Evolutionary conservation across 305 asterid species (phyloP), one percentile per base, ranked within the genome.

Genomic region (Fraxinus nigra): DNA sequence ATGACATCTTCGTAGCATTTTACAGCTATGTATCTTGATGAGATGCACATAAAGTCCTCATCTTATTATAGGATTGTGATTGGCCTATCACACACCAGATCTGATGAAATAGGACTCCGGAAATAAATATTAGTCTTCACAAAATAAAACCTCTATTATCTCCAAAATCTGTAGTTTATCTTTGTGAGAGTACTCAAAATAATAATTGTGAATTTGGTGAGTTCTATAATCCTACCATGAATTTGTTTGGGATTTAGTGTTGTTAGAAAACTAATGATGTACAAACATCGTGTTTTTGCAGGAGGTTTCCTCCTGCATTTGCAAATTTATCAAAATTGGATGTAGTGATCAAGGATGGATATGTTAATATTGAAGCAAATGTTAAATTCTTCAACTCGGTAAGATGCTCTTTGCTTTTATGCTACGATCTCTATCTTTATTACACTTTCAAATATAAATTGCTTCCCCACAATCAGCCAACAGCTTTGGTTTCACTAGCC

Each of bases 321-420:
- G 97, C 94, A 75, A 94, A 84, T 86, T 90, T 95, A 83, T 88
- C 93, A 4, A 95, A 90, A 84, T 28, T 94, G 89, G 97, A 92
- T 83, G 89, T 88, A 79, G 84, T 86, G 88, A 90, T 95, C 86
- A 92, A 93, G 88, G 98, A 93, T 86, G 97, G 95, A 89, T 91
- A 86, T 82, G 97, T 94, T 72, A 88, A 85, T 74, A 86, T 92
- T 78, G 87, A 95, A 40, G 93, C 98, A 14, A 88, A 82, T 76
- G 69, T 94, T 88, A 93, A 90, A 82, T 84, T 94, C 4, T 87
- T 95, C 5, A 93, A 90, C 80, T 85, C 87, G 91, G 93, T 92
- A 90, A 81, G 76, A 20, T 76, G 59, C 78, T 81, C 79, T 11
- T 61, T 70, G 8, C 51, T 13, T 51, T 77, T 35, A 78, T 73